Base-by-base conservation (phyloP, 352 stramenopile genomes). In the Phytophthora idaei region DNA sequence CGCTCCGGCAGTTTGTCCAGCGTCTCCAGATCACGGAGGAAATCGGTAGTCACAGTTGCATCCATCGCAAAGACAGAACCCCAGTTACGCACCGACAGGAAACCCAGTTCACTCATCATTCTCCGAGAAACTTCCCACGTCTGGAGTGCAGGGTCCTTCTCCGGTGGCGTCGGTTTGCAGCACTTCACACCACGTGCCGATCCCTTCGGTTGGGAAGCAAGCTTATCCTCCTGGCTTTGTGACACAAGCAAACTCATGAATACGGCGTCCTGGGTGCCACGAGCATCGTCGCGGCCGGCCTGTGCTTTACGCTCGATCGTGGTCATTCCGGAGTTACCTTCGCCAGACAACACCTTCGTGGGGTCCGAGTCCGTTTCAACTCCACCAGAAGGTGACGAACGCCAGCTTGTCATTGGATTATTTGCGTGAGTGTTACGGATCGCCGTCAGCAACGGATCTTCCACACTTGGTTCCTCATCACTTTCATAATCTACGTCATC, bases 61-160 rank as follows among this genome's bases (percentile, higher is more conserved):
- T 89, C 77, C 83, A 96, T 93, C 1, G 85, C 77, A 46, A 96
- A 94, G 21, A 96, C 71, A 44, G 84, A 87, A 0, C 88, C 88
- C 88, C 88, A 96, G 37, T 92, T 94, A n/a, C 81, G 81, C 4
- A 96, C 82, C 0, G 86, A 94, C 7, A 94, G 59, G 25, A 96
- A 93, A 4, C 88, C 86, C 3, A 94, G 67, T 42, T 96, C 85
- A 9, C 80, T 93, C 77, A 96, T 90, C 81, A 96, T 92, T 27
- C 85, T 73, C 6, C 88, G 75, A 34, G 88, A 91, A 8, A 91
- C 78, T 51, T 90, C 85, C 79, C 86, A 93, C 17, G 81, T 90
- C 32, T 84, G 68, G 4, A 92, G 76, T 17, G 76, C 73, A 29
- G 70, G 60, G 61, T 93, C 84, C 53, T 90, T 85, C n/a, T 69